Evolutionary conservation across 2,329 filamentous ascomycete genomes (phyloP).

Genomic region (Aspergillus sclerotialis): DNA sequence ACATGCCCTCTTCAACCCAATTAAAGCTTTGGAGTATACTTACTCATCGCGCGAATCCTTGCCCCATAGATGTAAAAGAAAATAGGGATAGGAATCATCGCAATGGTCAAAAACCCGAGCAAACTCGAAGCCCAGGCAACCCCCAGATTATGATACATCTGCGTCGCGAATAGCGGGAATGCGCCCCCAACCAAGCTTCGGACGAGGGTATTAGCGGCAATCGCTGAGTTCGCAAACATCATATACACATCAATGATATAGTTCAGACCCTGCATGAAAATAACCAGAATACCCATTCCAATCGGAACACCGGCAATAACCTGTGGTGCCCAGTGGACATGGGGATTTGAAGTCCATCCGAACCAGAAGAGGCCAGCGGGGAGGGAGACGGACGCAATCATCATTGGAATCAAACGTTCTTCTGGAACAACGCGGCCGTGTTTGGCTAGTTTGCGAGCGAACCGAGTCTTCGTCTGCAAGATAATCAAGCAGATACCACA

Average conservation of each 20-base stretch:
- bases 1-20: too few relatives aligned
- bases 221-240: slow-evolving; percentile 32
- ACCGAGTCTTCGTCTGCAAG: slow-evolving; percentile 35
- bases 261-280: slow-evolving; percentile 34
- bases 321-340: slow-evolving; percentile 39
- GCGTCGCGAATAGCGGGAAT: slow-evolving; percentile 21
- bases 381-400: slow-evolving; percentile 35
- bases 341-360: slow-evolving; percentile 37
- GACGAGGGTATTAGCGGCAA: slow-evolving; percentile 30
- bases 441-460: slow-evolving; percentile 26
- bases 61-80: slow-evolving; percentile 42
- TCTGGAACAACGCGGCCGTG: slow-evolving; percentile 35
- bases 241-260: slow-evolving; percentile 37
- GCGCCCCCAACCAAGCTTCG: slow-evolving; percentile 26
- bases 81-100: slow-evolving; percentile 40
- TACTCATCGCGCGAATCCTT: slow-evolving; percentile 38
- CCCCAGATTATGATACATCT: slow-evolving; percentile 30
- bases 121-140: slow-evolving; percentile 31
- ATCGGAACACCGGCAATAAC: slow-evolving; percentile 37
- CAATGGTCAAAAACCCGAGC: slow-evolving; percentile 29
- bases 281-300: slow-evolving; percentile 36
- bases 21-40: slow-evolving; percentile 27
- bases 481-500: slow-evolving; percentile 30
- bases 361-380: slow-evolving; percentile 44
- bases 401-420: slow-evolving; percentile 40